Conservation (phyloP, 116 monocot species). For the Cymodocea nodosa region DNA sequence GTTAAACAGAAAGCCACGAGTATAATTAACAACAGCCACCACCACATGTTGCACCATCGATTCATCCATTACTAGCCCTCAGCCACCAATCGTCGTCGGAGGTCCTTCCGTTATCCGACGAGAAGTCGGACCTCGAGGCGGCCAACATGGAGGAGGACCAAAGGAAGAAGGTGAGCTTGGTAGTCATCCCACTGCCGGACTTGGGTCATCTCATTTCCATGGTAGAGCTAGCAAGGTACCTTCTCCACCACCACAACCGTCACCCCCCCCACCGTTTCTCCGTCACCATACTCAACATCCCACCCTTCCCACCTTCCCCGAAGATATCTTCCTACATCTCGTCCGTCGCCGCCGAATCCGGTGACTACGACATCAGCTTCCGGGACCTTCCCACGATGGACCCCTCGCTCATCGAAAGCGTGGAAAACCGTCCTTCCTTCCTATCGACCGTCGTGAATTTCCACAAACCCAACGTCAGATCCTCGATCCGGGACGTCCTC, state of each 20-base stretch:
- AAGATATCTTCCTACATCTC: not conserved
- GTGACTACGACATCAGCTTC: not conserved
- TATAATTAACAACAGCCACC: no score
- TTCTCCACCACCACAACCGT: not conserved
- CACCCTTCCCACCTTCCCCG: not conserved
- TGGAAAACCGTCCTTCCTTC: not conserved
- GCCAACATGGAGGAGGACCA: not conserved
- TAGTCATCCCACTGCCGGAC: constrained; percentile 8
- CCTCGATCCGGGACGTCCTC: not conserved
- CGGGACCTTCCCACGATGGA: constrained; percentile 2
- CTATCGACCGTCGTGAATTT: constrained; percentile 4
- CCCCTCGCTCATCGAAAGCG: not conserved
- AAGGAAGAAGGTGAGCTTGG: not conserved
- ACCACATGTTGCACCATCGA: no score
- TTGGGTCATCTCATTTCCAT: constrained; percentile 20
- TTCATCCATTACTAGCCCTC: no score
- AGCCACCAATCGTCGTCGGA: no score
- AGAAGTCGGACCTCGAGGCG: no score
- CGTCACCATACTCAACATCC: constrained; percentile 8
- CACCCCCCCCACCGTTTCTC: not conserved
- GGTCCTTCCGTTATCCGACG: no score
- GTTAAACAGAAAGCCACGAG: no score
- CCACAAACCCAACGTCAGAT: no score
- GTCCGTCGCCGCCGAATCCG: no score
- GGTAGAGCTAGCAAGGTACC: constrained; percentile 17